These are phyloP conservation scores for Ascochyta rabiei DNA, from an alignment of 2,329 filamentous ascomycete species.

Conservation along the genomic window DNA sequence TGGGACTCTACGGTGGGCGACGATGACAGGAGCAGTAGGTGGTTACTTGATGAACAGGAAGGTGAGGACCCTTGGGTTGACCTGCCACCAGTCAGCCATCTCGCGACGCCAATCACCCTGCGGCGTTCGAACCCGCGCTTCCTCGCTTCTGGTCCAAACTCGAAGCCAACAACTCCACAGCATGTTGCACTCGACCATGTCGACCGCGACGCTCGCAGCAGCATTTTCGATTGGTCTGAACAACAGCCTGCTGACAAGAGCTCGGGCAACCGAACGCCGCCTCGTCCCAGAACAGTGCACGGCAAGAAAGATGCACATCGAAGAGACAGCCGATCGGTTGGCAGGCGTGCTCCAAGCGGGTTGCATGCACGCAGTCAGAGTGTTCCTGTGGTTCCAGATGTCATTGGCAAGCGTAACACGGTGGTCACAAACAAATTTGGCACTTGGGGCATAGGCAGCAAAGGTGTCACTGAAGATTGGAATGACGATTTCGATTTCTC, in stretches of 20 bases:
- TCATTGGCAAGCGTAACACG: slow-evolving; percentile 57
- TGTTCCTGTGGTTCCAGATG: slow-evolving; percentile 73
- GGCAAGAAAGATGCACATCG: slow-evolving; percentile 74
- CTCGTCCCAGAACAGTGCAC: slow-evolving; percentile 75
- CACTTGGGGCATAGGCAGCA: slow-evolving; percentile 80
- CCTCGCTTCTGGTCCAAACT: slow-evolving; percentile 39
- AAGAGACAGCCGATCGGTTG: slow-evolving; percentile 71
- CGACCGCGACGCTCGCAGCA: slow-evolving; percentile 62
- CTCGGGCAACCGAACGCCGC: slow-evolving; percentile 63
- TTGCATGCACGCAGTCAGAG: slow-evolving; percentile 81
- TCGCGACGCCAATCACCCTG: slow-evolving; percentile 39
- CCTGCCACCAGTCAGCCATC: slow-evolving; percentile 41
- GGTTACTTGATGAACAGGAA: slow-evolving; percentile 51
- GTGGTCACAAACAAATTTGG: slow-evolving; percentile 73
- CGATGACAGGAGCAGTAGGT: slow-evolving; percentile 49
- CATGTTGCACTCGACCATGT: slow-evolving; percentile 43
- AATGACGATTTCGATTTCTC: slow-evolving; percentile 87
- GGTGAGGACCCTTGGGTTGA: slow-evolving; percentile 49
- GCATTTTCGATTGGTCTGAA: slow-evolving; percentile 80
- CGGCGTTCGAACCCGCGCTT: slow-evolving; percentile 42
- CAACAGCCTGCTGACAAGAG: slow-evolving; percentile 66
- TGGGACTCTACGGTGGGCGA: slow-evolving; percentile 49
- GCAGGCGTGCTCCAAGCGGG: slow-evolving; percentile 70
- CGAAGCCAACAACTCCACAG: slow-evolving; percentile 48
- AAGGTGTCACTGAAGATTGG: slow-evolving; percentile 84